Conservation (phyloP, 768 basidiomycete species). For the Mycena filopes region DNA sequence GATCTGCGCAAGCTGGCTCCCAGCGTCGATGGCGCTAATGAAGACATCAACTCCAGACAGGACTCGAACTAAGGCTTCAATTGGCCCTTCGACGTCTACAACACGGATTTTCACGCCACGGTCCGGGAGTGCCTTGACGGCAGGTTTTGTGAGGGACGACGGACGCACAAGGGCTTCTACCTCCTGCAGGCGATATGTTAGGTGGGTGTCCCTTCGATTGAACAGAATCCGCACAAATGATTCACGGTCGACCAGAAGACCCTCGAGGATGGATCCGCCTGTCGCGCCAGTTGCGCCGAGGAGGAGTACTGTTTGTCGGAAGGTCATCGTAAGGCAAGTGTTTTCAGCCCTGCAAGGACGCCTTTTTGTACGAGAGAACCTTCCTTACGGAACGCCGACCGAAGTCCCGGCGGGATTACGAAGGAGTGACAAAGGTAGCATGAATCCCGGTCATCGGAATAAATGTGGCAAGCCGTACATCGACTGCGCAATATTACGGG, state of each 20-base stretch:
- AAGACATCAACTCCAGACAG: slow-evolving; percentile 19
- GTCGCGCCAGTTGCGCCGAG: slow-evolving; percentile 3
- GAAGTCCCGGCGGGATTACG: too few species aligned
- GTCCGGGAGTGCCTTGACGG: too few species aligned
- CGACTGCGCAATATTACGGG: too few species aligned
- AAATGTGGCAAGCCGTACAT: too few species aligned
- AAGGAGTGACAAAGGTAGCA: too few species aligned
- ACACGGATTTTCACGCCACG: too few species aligned
- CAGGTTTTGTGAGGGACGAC: background rate
- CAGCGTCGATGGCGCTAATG: slow-evolving; percentile 18
- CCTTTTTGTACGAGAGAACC: too few species aligned
- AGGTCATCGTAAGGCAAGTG: too few species aligned
- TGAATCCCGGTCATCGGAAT: too few species aligned
- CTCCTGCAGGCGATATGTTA: background rate
- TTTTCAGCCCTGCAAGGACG: too few species aligned
- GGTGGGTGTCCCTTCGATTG: too few species aligned
- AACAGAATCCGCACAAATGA: slow-evolving; percentile 18
- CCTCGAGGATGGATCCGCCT: slow-evolving; percentile 16
- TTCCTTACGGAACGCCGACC: too few species aligned
- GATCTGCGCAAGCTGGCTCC: slow-evolving; percentile 6
- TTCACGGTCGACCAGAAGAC: background rate
- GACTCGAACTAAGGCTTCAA: background rate
- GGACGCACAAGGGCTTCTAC: slow-evolving; percentile 21
- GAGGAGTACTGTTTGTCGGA: background rate
- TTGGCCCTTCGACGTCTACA: background rate